Base-by-base conservation (phyloP, 2,329 filamentous ascomycete genomes). In the Trichoderma koningiopsis region DNA sequence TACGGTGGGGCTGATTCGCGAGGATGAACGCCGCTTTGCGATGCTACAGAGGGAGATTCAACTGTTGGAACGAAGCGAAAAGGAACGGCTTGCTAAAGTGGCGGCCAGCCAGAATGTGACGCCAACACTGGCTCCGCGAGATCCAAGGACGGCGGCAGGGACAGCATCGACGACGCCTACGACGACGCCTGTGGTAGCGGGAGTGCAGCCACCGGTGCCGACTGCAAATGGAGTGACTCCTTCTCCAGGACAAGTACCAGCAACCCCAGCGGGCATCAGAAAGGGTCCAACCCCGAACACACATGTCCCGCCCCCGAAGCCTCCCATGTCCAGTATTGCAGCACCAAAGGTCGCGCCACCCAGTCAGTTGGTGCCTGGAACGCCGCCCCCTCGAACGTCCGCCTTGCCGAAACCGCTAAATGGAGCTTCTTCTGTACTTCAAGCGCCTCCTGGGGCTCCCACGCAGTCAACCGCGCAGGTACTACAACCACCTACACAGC, bases 21-120 rank as follows among this genome's bases (percentile, higher is more conserved):
- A 91, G 68, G 91, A 96, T 71, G 94, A 97, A 81, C 85, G 84
- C 70, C 85, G 83, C 63, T 91, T 91, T 76, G 85, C 86, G 31
- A 81, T 81, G 22, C 80, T 95, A 55, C 86, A 89, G 77, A 84
- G 83, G 70, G 91, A 97, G 72, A 88, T 96, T 62, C 82, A 84
- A 49, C 85, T 89, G 69, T 85, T 96, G 60, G 88, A 94, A 77
- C 84, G 85, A 64, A 78, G 73, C 24, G 79, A 80, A 72, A 76
- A 75, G 68, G 79, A 81, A 69, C 73, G 80, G 55, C 75, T 80
- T 27, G 79, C 79, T 10, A 79, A 53, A 76, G 35, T 63, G 68
- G 77, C 77, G 4, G 79, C 79, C 22, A 80, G 75, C 35, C 79
- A 80, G 66, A 78, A 76, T 31, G 75, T 74, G 24, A 73, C 77